These are phyloP conservation scores for Scedosporium aurantiacum DNA, from an alignment of 2,329 filamentous ascomycete species.

Conservation along the genomic window DNA sequence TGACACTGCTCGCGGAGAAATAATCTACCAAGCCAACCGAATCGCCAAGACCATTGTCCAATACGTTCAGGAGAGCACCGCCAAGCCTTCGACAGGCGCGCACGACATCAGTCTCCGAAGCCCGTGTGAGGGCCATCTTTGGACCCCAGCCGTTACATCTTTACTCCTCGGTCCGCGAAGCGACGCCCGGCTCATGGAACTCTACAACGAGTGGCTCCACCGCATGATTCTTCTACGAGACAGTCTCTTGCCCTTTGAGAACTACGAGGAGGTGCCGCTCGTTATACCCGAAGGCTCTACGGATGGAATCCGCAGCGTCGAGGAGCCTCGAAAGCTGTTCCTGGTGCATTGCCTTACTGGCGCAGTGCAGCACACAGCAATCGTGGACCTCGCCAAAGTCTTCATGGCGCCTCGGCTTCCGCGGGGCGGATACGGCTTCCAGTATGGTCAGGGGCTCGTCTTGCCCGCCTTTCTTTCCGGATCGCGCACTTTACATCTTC, in stretches of 20 bases:
- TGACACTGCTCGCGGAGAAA: not conserved
- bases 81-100: not conserved
- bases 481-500: not conserved
- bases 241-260: constrained; percentile 13
- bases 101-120: not conserved
- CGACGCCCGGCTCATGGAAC: constrained; percentile 10
- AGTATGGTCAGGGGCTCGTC: constrained; percentile 1
- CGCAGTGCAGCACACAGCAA: not conserved
- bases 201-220: constrained; percentile 15
- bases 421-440: constrained; percentile 4
- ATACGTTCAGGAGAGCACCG: not conserved
- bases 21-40: not conserved
- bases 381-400: constrained; percentile 6
- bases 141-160: not conserved
- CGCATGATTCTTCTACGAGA: constrained; percentile 14
- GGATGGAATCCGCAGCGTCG: not conserved
- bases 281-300: not conserved
- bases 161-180: constrained; percentile 4
- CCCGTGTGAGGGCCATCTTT: constrained; percentile 5
- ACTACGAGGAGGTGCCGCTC: constrained; percentile 13
- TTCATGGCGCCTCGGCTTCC: not conserved
- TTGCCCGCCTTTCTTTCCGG: constrained; percentile 5
- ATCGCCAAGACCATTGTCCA: not conserved
- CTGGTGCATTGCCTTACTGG: constrained; percentile 3
- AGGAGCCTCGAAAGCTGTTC: constrained; percentile 2